Percentiles rank a stretch among this genome's conserved stretches.
Conservation (phyloP, 805 yeast genomes). For the Hanseniaspora nectarophila region DNA sequence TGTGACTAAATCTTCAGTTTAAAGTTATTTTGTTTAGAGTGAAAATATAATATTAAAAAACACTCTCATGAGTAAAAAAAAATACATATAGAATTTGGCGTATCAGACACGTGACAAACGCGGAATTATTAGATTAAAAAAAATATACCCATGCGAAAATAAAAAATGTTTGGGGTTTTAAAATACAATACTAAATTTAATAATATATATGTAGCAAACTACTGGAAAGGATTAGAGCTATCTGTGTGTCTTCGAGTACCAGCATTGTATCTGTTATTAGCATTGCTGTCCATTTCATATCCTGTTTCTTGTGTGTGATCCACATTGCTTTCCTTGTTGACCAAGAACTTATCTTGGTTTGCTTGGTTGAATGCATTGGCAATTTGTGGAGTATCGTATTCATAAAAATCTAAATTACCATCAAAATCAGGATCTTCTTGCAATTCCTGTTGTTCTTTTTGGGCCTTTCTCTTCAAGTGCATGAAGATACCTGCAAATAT, state of each 20-base stretch:
- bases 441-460: slow-evolving; percentile 10
- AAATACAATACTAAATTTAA: too few relatives aligned
- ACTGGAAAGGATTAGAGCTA: not conserved
- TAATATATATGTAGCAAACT: not conserved
- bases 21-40: too few relatives aligned
- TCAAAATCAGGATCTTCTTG: slow-evolving; percentile 13
- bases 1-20: too few relatives aligned
- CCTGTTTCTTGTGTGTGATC: slow-evolving; percentile 1
- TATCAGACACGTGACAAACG: too few relatives aligned
- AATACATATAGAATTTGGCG: too few relatives aligned
- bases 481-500: slow-evolving; percentile 6
- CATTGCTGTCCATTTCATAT: not conserved
- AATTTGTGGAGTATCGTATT: slow-evolving; percentile 14
- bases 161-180: too few relatives aligned
- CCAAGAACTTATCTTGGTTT: not conserved
- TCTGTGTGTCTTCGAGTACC: not conserved
- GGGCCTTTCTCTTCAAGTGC: slow-evolving; percentile 6
- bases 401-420: slow-evolving; percentile 15
- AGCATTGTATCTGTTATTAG: not conserved
- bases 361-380: slow-evolving; percentile 1
- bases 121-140: too few relatives aligned
- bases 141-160: too few relatives aligned
- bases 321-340: not conserved
- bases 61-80: too few relatives aligned
- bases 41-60: too few relatives aligned